Evolutionary conservation across 2,329 filamentous ascomycete genomes (phyloP), one percentile per base, ranked within the genome.

Genomic region (Colletotrichum sp.): DNA sequence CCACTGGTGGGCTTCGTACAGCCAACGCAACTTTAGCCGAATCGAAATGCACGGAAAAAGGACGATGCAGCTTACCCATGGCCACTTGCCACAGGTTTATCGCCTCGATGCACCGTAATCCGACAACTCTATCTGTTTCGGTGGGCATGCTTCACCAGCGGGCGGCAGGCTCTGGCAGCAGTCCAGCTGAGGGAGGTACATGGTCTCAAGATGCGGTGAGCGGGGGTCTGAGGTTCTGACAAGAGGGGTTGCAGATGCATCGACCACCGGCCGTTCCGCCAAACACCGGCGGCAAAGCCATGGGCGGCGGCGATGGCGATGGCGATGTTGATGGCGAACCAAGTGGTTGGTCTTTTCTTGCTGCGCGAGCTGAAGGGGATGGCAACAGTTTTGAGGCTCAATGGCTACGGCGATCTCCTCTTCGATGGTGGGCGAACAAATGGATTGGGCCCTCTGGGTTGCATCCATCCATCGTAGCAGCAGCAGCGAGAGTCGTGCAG

Each of bases 131-230:
- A 32, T 32, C 19, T 30, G 34, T 65, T 11, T 22, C 30, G 13
- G n/a, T 30, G 36, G 25, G 15, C 66, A 30, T 22, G 30, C 48
- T 59, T 60, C 30, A 16, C 11, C 52, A 9, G 28, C 48, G 19
- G 28, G 55, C 68, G 36, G 63, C 72, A 44, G 32, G 63, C 63
- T 67, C 61, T 75, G 63, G 55, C 39, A 63, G n/a, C 39, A 63
- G n/a, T 22, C 25, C 30, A 30, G 63, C 55, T n/a, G 19, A 44
- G 39, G 39, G 16, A 39, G 36, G 36, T 52, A 57, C 61, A 74
- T 66, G 34, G 34, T 32, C 52, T 55, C 34, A 61, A 66, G n/a
- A 71, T 71, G 72, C 72, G 68, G 72, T 74, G 60, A 72, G 68
- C 55, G 52, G 65, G 44, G 65, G 44, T 32, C 44, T 36, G 34